Base-by-base conservation (phyloP, 352 stramenopile species). In the Phytophthora chlamydospora region DNA sequence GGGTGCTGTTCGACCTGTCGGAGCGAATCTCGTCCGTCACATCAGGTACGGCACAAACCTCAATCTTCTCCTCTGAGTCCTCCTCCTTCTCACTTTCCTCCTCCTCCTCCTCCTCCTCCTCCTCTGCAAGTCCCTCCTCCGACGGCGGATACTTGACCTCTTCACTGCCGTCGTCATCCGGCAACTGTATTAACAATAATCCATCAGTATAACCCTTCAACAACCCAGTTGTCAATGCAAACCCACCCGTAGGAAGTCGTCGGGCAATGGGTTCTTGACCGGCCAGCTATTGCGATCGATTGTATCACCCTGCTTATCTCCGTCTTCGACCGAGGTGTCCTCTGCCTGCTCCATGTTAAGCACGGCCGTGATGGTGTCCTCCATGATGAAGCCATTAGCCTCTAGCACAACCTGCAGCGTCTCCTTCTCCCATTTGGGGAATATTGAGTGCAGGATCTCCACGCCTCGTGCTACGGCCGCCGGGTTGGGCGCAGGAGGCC, bases 381-480 rank as follows among this genome's bases (percentile, higher is more conserved):
- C 86, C 81, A 95, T 92, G 32, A 90, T 73, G 36, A 81, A 93
- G 9, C 67, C 75, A 55, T 92, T 89, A 11, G 75, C 75, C 41
- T 93, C 86, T 16, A 95, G 73, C 52, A 95, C 73, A 24, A 90
- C 76, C 16, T 85, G 73, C 58, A 95, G 45, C 19, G 83, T 76
- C 48, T 73, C 73, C 11, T 62, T 50, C 45, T 95, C 86, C 86
- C 86, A 95, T 31, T 80, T 85, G 2, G 84, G 86, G 68, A 95
- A 95, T 44, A 95, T 93, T 10, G 82, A 89, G 47, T 80, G 71
- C 39, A 95, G 51, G 38, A 93, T 91, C 48, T 89, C 82, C 0
- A 92, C 76, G 8, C 80, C 80, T 10, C 82, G 80, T 3, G 66
- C 76, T 39, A 90, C 73, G 1, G 83, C 76, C 21, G 74, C 76